Conservation (phyloP, 1,284 basidiomycete species). For the Ustilago tritici region DNA sequence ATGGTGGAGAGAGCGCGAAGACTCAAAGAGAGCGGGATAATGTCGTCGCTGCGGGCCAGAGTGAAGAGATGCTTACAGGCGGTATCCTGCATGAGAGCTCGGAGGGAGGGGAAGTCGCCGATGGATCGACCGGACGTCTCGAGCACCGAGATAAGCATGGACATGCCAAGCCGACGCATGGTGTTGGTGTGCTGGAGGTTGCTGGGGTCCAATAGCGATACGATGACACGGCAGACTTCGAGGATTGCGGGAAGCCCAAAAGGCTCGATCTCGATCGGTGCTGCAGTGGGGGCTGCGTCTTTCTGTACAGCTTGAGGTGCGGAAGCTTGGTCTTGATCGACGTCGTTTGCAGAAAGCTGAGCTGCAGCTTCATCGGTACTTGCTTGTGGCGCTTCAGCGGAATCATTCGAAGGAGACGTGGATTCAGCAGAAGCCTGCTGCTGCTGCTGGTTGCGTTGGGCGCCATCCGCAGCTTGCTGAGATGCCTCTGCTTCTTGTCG, state of each 20-base stretch:
- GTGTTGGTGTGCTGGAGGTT: conserved; percentile 96
- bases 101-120: conserved; percentile 76
- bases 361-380: not conserved
- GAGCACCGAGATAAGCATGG: conserved; percentile 88
- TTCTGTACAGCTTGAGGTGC: not conserved
- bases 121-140: conserved; percentile 85
- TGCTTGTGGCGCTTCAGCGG: not conserved
- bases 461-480: conserved; percentile 1
- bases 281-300: conserved; percentile 1
- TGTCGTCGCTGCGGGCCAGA: conserved; percentile 78
- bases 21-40: conserved; percentile 81
- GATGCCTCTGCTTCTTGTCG: conserved; percentile 22
- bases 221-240: conserved; percentile 91
- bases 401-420: not conserved
- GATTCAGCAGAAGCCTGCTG: not conserved
- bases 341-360: conserved; percentile 1
- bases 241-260: conserved; percentile 93
- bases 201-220: conserved; percentile 93
- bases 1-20: conserved; percentile 88
- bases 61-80: conserved; percentile 95
- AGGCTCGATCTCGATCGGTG: conserved; percentile 60
- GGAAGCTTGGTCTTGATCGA: conserved; percentile 3
- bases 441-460: conserved; percentile 9
- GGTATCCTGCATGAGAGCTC: conserved; percentile 81
- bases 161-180: conserved; percentile 88